Evolutionary conservation across 768 basidiomycete species (phyloP).

Genomic region (Tricholoma sp.): DNA sequence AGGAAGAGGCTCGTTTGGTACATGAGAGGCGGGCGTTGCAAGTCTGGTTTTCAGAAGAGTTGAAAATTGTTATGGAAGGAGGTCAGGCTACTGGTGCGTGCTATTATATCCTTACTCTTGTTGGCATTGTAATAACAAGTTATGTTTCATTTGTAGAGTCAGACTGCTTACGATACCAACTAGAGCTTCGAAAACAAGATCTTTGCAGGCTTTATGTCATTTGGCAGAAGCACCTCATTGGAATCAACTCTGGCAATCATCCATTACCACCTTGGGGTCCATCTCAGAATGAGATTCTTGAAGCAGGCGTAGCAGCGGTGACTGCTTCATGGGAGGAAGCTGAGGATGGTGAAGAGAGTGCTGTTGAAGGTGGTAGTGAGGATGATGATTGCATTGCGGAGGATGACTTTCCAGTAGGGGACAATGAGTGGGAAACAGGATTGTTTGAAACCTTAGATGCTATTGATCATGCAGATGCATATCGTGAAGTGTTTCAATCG

Average conservation of each 20-base stretch:
- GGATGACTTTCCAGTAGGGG: neutral
- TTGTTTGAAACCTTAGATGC: neutral
- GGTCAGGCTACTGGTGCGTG: neutral
- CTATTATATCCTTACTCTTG: neutral
- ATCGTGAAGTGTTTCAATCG: neutral
- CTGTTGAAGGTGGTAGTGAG: neutral
- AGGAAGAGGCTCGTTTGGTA: slow-evolving; percentile 21
- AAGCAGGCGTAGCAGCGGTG: neutral
- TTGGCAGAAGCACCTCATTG: neutral
- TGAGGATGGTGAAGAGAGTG: neutral
- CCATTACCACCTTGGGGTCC: neutral
- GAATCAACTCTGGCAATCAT: neutral
- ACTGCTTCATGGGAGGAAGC: neutral
- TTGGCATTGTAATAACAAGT: neutral
- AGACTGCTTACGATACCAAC: neutral
- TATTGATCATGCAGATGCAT: neutral
- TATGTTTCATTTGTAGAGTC: neutral
- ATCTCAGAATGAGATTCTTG: neutral
- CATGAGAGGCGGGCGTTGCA: slow-evolving; percentile 16
- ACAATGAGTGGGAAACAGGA: neutral
- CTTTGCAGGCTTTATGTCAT: neutral
- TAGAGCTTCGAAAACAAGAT: neutral
- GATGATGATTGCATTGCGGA: neutral
- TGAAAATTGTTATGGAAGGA: slow-evolving; percentile 9
- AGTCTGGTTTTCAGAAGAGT: slow-evolving; percentile 24